Conservation (phyloP, 345 rosid species). For the Carallia brachiata region DNA sequence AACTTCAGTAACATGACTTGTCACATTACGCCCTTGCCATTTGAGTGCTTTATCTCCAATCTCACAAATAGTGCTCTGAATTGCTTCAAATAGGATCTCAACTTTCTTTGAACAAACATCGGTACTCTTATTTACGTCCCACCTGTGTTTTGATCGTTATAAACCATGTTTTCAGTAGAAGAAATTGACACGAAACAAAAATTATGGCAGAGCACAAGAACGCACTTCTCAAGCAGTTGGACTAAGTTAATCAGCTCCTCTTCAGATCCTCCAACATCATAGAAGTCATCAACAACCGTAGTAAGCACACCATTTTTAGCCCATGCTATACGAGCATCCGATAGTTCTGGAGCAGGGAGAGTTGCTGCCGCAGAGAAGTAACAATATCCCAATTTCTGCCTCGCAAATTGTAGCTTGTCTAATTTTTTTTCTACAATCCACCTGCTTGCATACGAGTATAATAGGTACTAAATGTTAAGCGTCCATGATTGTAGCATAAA, state of each 20-base stretch:
- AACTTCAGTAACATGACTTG: conserved; percentile 49
- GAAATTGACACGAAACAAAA: conserved; percentile 12
- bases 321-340: conserved; percentile 89
- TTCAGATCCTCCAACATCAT: conserved; percentile 77
- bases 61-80: conserved; percentile 64
- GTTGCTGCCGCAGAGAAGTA: conserved; percentile 84
- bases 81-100: conserved; percentile 71
- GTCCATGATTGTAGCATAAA: background rate
- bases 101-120: conserved; percentile 69
- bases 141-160: conserved; percentile 42
- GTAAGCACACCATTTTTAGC: conserved; percentile 86
- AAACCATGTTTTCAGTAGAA: conserved; percentile 12
- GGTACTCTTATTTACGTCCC: conserved; percentile 47
- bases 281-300: conserved; percentile 86
- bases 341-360: conserved; percentile 55
- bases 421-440: conserved; percentile 63
- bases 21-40: conserved; percentile 64
- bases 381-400: conserved; percentile 76
- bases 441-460: conserved; percentile 35
- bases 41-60: conserved; percentile 54
- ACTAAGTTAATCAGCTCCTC: conserved; percentile 71
- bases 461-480: no score
- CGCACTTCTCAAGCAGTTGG: conserved; percentile 61
- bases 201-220: conserved; percentile 7
- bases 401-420: conserved; percentile 71